phyloP scores from a whole-genome alignment of 495 filamentous ascomycete species.

The Evernia prunastri region DNA sequence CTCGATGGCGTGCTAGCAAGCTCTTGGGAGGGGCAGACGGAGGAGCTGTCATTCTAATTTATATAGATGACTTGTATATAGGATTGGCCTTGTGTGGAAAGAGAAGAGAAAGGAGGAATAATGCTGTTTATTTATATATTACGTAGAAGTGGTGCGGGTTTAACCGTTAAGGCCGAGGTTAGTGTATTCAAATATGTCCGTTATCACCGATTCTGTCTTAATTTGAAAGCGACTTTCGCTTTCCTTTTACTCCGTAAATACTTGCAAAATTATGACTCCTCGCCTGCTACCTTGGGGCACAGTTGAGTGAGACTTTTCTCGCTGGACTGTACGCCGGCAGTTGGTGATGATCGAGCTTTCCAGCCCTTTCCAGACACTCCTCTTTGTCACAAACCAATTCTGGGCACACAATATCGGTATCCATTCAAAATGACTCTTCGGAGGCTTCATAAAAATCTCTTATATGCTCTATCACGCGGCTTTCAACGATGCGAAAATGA shows the following conservation, averaged over 20 bases:
- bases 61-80: background rate
- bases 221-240: no score
- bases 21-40: constrained; percentile 34
- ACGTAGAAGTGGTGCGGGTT: no score
- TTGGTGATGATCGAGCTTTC: no score
- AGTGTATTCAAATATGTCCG: no score
- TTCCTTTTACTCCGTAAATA: no score
- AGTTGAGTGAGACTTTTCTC: background rate
- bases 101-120: background rate
- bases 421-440: background rate
- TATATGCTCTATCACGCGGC: background rate
- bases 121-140: no score
- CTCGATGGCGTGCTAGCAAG: constrained; percentile 51
- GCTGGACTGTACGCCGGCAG: background rate
- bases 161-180: no score
- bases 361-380: no score
- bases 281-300: background rate
- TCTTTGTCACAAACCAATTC: background rate
- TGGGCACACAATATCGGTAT: background rate
- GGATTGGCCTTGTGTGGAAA: background rate
- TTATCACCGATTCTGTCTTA: no score
- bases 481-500: background rate
- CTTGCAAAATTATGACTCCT: no score
- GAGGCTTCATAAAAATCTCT: background rate
- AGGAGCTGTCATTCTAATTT: background rate